These are phyloP conservation scores for Alopecurus myosuroides DNA, from an alignment of 176 grass and related monocot species.

Conservation along the genomic window DNA sequence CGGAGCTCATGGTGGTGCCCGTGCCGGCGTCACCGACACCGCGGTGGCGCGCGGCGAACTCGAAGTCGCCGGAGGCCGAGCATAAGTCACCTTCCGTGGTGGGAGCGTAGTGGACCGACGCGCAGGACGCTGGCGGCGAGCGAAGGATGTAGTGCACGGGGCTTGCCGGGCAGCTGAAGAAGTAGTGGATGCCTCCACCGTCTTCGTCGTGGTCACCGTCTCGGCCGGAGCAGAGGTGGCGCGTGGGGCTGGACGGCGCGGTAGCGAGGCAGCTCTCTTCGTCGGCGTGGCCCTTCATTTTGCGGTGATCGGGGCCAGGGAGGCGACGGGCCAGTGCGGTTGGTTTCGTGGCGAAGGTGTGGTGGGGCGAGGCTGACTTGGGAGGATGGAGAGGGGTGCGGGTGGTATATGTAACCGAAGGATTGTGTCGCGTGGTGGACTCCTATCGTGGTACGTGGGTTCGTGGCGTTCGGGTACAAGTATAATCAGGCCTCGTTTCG, in stretches of 20 bases:
- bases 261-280: neutral
- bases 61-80: slow-evolving; percentile 21
- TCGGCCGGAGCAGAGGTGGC: neutral
- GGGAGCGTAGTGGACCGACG: neutral
- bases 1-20: slow-evolving; percentile 20
- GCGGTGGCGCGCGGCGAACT: slow-evolving; percentile 28
- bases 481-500: neutral
- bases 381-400: neutral
- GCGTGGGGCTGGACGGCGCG: neutral
- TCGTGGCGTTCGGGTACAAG: neutral
- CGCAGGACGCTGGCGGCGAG: slow-evolving; percentile 30
- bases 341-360: slow-evolving; percentile 20
- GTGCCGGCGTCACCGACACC: neutral
- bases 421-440: neutral
- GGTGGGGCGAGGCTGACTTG: neutral
- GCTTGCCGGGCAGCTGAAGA: slow-evolving; percentile 47
- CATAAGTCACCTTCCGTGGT: neutral
- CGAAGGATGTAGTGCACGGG: slow-evolving; percentile 58
- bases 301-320: neutral
- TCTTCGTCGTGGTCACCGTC: neutral
- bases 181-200: neutral
- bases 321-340: neutral
- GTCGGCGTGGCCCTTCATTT: slow-evolving; percentile 21
- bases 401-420: slow-evolving; percentile 20
- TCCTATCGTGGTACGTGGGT: neutral